phyloP scores from a whole-genome alignment of 2,329 filamentous ascomycete species.

The Trichoderma endophyticum region DNA sequence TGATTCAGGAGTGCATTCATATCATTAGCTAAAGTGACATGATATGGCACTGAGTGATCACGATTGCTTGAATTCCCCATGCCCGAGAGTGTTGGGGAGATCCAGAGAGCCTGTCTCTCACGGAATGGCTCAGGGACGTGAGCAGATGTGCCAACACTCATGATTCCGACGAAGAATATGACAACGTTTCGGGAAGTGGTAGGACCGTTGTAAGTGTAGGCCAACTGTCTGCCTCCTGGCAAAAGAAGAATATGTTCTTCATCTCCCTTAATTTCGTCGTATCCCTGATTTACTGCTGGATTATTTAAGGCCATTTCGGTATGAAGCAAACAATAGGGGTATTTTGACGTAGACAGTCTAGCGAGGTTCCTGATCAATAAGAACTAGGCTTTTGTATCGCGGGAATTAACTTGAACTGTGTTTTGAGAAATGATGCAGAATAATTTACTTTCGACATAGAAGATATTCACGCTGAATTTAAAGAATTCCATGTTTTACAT shows the following conservation, averaged over 20 bases:
- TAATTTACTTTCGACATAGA: neutral
- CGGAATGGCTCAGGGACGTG: neutral
- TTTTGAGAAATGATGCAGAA: neutral
- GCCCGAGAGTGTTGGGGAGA: neutral
- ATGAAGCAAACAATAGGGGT: neutral
- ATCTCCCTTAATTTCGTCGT: neutral
- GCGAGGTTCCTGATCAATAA: neutral
- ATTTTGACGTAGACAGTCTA: accelerated
- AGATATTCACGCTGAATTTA: neutral
- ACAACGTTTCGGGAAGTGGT: slow-evolving; percentile 20
- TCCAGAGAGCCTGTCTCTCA: neutral
- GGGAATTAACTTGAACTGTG: neutral
- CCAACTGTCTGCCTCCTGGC: slow-evolving; percentile 20
- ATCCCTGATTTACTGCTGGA: accelerated
- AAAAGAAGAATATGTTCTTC: slow-evolving; percentile 18
- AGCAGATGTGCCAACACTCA: slow-evolving; percentile 23
- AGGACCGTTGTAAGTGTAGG: slow-evolving; percentile 26
- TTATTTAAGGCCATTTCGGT: neutral
- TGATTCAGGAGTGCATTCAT: neutral
- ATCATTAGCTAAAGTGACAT: neutral
- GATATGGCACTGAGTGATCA: neutral
- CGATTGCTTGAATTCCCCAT: neutral
- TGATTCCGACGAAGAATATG: slow-evolving; percentile 25
- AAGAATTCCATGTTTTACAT: neutral
- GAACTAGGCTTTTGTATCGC: neutral